These are phyloP conservation scores for Coemansia sp. DNA, from an alignment of 192 early-diverging fungal species.

Conservation along the genomic window DNA sequence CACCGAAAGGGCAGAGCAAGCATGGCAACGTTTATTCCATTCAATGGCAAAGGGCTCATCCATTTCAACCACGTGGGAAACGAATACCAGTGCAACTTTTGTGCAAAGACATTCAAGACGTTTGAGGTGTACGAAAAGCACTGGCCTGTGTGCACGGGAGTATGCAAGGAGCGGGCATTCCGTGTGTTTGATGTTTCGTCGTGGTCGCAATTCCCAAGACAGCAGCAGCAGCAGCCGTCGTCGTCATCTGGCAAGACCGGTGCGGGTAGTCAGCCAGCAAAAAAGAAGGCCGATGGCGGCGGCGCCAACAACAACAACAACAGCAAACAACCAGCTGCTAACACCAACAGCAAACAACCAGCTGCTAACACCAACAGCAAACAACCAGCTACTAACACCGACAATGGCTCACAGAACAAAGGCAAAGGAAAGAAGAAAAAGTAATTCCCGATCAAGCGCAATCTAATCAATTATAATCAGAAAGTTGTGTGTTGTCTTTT, in stretches of 20 bases:
- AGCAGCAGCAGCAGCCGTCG: background rate
- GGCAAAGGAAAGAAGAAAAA: constrained; percentile 4
- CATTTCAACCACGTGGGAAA: constrained; percentile 32
- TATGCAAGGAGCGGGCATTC: constrained; percentile 41
- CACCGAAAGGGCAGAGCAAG: background rate
- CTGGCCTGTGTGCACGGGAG: constrained; percentile 51
- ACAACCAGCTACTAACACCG: background rate
- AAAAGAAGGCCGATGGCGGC: too few relatives aligned
- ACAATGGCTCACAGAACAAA: background rate
- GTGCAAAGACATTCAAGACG: constrained; percentile 32
- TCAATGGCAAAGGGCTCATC: constrained; percentile 39
- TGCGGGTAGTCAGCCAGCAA: too few relatives aligned
- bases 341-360: background rate
- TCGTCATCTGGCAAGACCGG: too few relatives aligned
- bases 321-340: background rate
- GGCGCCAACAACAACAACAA: background rate
- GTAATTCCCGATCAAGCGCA: background rate
- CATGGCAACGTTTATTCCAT: constrained; percentile 50
- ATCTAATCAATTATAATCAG: background rate
- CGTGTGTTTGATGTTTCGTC: constrained; percentile 27
- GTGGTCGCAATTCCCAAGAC: constrained; percentile 29
- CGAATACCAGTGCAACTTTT: constrained; percentile 32
- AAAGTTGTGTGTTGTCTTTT: background rate
- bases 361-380: background rate
- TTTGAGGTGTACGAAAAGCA: constrained; percentile 40